Conservation (phyloP, 2,329 filamentous ascomycete species). For the Diaporthe sp. region DNA sequence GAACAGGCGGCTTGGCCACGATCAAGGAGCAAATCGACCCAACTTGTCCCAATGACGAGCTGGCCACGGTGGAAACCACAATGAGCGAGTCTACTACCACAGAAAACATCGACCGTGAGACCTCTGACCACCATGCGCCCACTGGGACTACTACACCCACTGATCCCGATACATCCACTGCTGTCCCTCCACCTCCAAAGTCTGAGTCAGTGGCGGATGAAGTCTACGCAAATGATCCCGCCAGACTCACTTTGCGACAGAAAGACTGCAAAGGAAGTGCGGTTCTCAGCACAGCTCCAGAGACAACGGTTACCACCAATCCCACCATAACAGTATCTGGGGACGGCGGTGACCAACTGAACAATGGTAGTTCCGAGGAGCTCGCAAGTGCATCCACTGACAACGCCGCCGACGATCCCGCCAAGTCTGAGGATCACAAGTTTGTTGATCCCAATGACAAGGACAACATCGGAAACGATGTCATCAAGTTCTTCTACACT, state of each 20-base stretch:
- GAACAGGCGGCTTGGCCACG: not conserved
- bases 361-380: not conserved
- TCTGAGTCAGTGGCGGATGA: not conserved
- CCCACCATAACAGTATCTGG: not conserved
- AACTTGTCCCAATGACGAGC: not conserved
- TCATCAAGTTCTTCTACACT: slow-evolving; percentile 39
- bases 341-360: not conserved
- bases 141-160: not conserved
- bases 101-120: not conserved
- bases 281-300: not conserved
- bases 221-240: not conserved
- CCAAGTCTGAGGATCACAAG: not conserved
- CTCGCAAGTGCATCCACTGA: not conserved
- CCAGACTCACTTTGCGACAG: not conserved
- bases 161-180: not conserved
- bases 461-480: slow-evolving; percentile 27
- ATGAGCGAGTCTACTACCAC: not conserved
- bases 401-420: not conserved
- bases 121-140: not conserved
- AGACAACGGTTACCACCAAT: not conserved
- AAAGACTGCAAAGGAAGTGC: not conserved
- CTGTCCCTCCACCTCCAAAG: not conserved
- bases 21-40: not conserved
- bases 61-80: not conserved
- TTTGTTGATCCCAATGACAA: slow-evolving; percentile 34